These are phyloP conservation scores for Hortiboletus flavorubellus DNA, from an alignment of 768 basidiomycete genomes.

Conservation along the genomic window DNA sequence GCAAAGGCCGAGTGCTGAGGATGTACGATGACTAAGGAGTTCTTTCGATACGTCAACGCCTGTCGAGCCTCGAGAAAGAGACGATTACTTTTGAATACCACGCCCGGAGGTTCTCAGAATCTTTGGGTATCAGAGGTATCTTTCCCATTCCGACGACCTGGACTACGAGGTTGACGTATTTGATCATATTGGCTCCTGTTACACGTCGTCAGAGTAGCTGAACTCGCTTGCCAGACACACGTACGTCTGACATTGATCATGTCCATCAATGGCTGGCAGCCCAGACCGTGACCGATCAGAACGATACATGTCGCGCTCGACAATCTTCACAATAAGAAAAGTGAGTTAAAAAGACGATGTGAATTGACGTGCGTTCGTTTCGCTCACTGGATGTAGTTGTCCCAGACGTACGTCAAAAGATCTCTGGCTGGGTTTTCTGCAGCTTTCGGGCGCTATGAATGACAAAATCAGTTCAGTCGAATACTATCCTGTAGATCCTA, in stretches of 20 bases:
- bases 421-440: constrained; percentile 49
- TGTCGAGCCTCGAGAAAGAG: neutral
- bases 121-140: constrained; percentile 51
- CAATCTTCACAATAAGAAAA: constrained; percentile 43
- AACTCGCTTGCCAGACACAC: constrained; percentile 13
- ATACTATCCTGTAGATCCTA: constrained; percentile 19
- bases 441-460: constrained; percentile 38
- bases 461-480: neutral
- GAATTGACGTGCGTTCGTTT: neutral
- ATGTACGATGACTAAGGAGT: constrained; percentile 71
- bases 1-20: constrained; percentile 50
- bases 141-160: constrained; percentile 72
- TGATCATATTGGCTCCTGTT: constrained; percentile 52
- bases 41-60: constrained; percentile 40
- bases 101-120: constrained; percentile 50
- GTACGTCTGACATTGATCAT: constrained; percentile 70
- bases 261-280: constrained; percentile 71
- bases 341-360: neutral
- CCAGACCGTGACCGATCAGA: constrained; percentile 85
- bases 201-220: neutral
- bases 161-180: constrained; percentile 64
- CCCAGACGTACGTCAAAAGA: constrained; percentile 86
- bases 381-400: constrained; percentile 88
- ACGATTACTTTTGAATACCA: constrained; percentile 71
- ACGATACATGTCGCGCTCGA: constrained; percentile 70